Conservation (phyloP, 305 asterid genomes). For the Fraxinus dipetala region DNA sequence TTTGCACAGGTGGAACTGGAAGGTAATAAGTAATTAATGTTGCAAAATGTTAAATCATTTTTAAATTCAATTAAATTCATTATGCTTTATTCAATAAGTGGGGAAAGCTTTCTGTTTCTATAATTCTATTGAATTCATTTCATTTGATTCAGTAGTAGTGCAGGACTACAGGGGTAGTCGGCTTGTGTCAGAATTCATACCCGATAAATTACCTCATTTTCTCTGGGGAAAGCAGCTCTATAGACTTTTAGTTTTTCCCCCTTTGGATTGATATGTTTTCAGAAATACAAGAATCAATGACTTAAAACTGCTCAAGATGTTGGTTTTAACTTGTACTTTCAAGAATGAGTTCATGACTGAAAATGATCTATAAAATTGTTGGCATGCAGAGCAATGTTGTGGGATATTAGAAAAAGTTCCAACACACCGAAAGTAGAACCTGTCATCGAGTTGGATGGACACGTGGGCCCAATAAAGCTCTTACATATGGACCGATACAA, state of each 20-base stretch:
- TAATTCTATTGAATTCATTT: background rate
- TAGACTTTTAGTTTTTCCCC: background rate
- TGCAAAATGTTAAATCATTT: background rate
- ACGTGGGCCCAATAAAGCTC: conserved; percentile 51
- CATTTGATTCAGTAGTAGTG: background rate
- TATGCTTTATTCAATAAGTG: background rate
- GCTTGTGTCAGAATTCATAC: background rate
- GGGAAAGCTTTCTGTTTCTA: background rate
- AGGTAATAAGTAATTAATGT: conserved; percentile 37
- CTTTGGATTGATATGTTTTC: background rate
- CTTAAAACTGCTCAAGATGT: background rate
- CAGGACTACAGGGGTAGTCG: background rate
- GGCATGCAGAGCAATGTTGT: conserved; percentile 54
- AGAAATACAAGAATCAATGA: background rate
- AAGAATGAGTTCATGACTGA: background rate
- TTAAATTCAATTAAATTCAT: background rate
- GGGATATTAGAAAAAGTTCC: conserved; percentile 61
- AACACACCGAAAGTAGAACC: conserved; percentile 35
- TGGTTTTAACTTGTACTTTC: background rate
- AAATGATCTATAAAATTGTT: conserved; percentile 4
- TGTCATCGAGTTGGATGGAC: conserved; percentile 47
- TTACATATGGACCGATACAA: conserved; percentile 61
- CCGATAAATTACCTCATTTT: background rate
- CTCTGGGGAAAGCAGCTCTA: background rate
- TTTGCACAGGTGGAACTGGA: conserved; percentile 63